Base-by-base conservation (phyloP, 768 basidiomycete genomes). In the Panellus pusillus region DNA sequence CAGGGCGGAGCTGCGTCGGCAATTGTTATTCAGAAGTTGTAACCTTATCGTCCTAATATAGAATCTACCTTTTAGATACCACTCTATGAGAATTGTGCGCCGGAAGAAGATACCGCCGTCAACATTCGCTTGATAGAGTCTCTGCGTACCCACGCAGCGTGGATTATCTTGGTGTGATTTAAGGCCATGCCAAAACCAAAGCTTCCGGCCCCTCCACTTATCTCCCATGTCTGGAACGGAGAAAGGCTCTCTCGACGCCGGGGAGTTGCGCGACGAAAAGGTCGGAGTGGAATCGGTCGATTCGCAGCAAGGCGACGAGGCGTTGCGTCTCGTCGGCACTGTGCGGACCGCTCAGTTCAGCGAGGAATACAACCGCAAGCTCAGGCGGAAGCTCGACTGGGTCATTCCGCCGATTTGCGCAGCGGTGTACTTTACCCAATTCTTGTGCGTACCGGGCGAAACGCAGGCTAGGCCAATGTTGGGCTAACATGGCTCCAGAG, bases 1-100 rank as follows among this genome's bases (percentile, higher is more conserved):
- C 65, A 93, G 91, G 93, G 93, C 64, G 93, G 93, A 65, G 94
- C 91, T 52, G 92, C 93, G 44, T 93, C 92, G 35, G 91, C 95
- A 35, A 77, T 98, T 61, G 79, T 97, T 55, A 81, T 98, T 59
- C 92, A 96, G 75, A 91, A 83, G 67, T 66, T 96, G 67, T 95
- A 79, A 82, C 24, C 19, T 47, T 39, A 49, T 68, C 55, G 55
- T 52, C 36, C 37, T 56, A 47, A 47, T 19, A 55, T 43, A 62
- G 40, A 17, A 52, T 27, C 15, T 24, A 36, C 29, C 5, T 6
- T 61, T 31, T 50, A 60, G 31, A 47, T 15, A 19, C 18, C 28
- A 43, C 36, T 28, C 15, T 40, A 37, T 57, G 55, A 52, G 55
- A 57, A 52, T 28, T 28, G 39, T 46, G 18, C 36, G 32, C 31